phyloP scores from a whole-genome alignment of 345 rosid species.

The Eucalyptus marginata region DNA sequence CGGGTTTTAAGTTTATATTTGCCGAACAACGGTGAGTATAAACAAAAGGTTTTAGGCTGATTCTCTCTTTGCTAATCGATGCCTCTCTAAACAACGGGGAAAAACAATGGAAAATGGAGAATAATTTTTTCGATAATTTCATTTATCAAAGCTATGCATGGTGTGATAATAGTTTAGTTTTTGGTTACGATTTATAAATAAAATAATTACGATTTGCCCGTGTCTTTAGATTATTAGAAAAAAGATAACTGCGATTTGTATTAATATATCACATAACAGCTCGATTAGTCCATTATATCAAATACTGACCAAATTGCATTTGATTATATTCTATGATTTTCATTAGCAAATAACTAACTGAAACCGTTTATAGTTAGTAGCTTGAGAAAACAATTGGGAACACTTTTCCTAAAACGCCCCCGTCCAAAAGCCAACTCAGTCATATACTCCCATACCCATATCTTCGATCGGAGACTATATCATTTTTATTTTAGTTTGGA shows the following conservation, averaged over 20 bases:
- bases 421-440: not conserved
- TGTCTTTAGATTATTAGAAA: not conserved
- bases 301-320: not conserved
- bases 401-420: not conserved
- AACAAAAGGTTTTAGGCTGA: not conserved
- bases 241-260: not conserved
- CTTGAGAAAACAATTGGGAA: not conserved
- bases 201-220: not conserved
- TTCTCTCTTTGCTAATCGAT: not conserved
- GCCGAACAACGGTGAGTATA: not conserved
- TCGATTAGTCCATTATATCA: not conserved
- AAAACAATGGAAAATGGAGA: not conserved
- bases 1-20: not conserved
- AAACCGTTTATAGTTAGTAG: not conserved
- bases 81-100: not conserved
- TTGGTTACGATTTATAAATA: not conserved
- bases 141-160: not conserved
- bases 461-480: not conserved
- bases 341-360: not conserved
- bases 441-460: not conserved
- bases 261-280: not conserved
- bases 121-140: not conserved
- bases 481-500: not conserved
- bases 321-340: not conserved
- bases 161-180: not conserved